Evolutionary conservation across 1,284 basidiomycete species (phyloP).

Genomic region (Limonomyces culmigenus): DNA sequence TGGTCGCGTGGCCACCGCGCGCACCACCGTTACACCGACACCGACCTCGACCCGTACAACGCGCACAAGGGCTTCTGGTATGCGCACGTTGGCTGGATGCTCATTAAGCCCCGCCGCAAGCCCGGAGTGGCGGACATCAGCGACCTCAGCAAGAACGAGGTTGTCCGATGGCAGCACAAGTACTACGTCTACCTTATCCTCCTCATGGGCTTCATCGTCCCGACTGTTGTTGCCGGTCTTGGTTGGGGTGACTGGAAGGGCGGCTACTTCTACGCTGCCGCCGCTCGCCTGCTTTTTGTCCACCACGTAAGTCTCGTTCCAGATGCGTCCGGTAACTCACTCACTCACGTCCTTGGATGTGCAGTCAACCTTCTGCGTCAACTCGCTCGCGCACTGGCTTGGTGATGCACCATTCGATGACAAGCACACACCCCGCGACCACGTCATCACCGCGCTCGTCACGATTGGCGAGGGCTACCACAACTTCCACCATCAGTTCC

Average conservation of each 20-base stretch:
- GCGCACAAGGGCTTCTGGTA: slow-evolving; percentile 68
- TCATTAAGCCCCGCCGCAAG: slow-evolving; percentile 64
- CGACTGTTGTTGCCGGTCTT: slow-evolving; percentile 59
- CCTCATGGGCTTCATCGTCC: slow-evolving; percentile 54
- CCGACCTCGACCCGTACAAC: slow-evolving; percentile 81
- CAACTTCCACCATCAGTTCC: slow-evolving; percentile 85
- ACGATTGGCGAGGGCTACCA: slow-evolving; percentile 91
- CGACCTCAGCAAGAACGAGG: slow-evolving; percentile 59
- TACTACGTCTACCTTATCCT: slow-evolving; percentile 33
- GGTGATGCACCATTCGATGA: slow-evolving; percentile 79
- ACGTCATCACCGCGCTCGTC: slow-evolving; percentile 71
- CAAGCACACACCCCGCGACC: slow-evolving; percentile 67
- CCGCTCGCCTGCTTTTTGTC: slow-evolving; percentile 43
- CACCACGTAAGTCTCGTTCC: slow-evolving; percentile 54
- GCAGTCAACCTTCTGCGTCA: slow-evolving; percentile 82
- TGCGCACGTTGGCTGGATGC: slow-evolving; percentile 85
- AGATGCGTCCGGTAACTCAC: slow-evolving; percentile 1
- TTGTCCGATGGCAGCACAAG: slow-evolving; percentile 76
- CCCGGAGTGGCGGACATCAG: slow-evolving; percentile 68
- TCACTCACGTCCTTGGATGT: slow-evolving; percentile 2
- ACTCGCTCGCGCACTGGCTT: slow-evolving; percentile 81
- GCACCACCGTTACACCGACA: slow-evolving; percentile 84
- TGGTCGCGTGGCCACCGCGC: slow-evolving; percentile 86
- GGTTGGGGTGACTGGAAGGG: slow-evolving; percentile 76
- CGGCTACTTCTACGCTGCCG: slow-evolving; percentile 69